Evolutionary conservation across 805 yeast genomes (phyloP).

Genomic region (Deakozyma indianensis): DNA sequence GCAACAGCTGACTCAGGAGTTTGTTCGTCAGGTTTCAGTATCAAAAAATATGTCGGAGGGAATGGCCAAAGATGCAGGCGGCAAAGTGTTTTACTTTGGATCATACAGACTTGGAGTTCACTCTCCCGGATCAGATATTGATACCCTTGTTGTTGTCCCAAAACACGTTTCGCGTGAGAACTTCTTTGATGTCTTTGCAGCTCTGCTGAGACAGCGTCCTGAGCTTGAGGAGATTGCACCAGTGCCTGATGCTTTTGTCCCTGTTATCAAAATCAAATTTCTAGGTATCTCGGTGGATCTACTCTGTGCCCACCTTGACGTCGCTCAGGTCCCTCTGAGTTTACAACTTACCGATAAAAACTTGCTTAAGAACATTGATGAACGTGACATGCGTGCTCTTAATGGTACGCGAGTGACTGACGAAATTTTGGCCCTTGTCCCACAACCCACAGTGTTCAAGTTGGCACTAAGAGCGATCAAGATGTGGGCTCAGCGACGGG

Average conservation of each 20-base stretch:
- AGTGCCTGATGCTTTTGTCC: slow-evolving; percentile 97
- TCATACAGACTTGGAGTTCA: slow-evolving; percentile 90
- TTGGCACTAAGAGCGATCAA: slow-evolving; percentile 87
- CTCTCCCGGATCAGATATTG: slow-evolving; percentile 98
- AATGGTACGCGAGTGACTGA: slow-evolving; percentile 98
- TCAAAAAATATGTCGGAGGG: slow-evolving; percentile 91
- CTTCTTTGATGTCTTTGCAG: slow-evolving; percentile 71
- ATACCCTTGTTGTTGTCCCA: slow-evolving; percentile 91
- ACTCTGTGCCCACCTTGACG: slow-evolving; percentile 67
- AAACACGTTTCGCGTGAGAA: slow-evolving; percentile 86
- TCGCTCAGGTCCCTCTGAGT: slow-evolving; percentile 68
- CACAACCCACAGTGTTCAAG: slow-evolving; percentile 83
- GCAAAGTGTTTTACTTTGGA: slow-evolving; percentile 92
- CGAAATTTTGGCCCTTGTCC: slow-evolving; percentile 77
- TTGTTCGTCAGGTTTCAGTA: slow-evolving; percentile 69
- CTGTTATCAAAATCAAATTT: slow-evolving; percentile 80
- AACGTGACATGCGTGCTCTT: slow-evolving; percentile 73
- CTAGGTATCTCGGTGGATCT: slow-evolving; percentile 89
- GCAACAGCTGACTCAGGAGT: slow-evolving; percentile 63
- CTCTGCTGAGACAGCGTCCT: slow-evolving; percentile 51
- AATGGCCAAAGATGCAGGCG: slow-evolving; percentile 95
- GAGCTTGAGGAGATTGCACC: slow-evolving; percentile 85
- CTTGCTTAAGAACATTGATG: slow-evolving; percentile 74
- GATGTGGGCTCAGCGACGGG: slow-evolving; percentile 93
- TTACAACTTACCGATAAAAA: slow-evolving; percentile 75